A percentile compares a stretch with the other conserved stretches of the same genome.
These are phyloP conservation scores for Bipolaris oryzae DNA, from an alignment of 2,329 filamentous ascomycete species.

Conservation along the genomic window DNA sequence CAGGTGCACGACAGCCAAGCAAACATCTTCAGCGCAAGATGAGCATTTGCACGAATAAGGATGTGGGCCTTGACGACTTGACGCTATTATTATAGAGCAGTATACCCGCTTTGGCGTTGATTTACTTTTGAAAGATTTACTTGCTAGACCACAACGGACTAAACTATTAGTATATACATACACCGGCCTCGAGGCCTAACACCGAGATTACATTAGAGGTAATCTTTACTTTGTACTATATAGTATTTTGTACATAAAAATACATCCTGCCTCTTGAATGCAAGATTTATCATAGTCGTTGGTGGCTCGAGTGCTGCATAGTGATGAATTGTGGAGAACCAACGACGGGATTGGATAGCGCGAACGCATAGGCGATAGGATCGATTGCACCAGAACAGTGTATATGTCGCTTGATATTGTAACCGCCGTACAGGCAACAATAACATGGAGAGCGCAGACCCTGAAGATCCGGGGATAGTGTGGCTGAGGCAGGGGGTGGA, in stretches of 20 bases:
- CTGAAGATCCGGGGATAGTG: slow-evolving; percentile 17
- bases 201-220: background rate
- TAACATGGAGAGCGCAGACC: background rate
- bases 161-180: background rate
- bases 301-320: background rate
- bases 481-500: slow-evolving; percentile 21
- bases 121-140: background rate
- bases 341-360: slow-evolving; percentile 2
- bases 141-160: background rate
- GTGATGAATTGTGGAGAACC: slow-evolving; percentile 1
- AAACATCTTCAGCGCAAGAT: slow-evolving; percentile 10
- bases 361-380: slow-evolving; percentile 4
- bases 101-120: slow-evolving; percentile 31
- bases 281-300: background rate
- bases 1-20: slow-evolving; percentile 16
- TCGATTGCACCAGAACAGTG: background rate
- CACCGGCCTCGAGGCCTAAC: background rate
- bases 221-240: background rate
- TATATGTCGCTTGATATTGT: background rate
- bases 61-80: background rate
- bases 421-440: background rate
- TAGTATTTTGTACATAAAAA: background rate
- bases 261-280: background rate
- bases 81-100: slow-evolving; percentile 5
- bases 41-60: background rate